These are phyloP conservation scores for Laguncularia racemosa DNA, from an alignment of 345 rosid species.

Conservation along the genomic window DNA sequence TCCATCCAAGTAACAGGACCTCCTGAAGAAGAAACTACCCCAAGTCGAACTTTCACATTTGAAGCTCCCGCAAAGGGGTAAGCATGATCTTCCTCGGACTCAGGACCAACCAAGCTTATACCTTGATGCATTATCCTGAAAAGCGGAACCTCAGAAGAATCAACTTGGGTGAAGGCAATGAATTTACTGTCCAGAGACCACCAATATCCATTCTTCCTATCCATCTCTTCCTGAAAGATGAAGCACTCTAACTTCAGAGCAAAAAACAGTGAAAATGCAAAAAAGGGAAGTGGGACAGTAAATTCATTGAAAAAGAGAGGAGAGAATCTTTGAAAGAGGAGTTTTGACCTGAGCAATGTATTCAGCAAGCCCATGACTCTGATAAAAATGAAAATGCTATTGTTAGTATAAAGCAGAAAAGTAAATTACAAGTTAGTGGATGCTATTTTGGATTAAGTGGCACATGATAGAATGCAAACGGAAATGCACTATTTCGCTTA, in stretches of 20 bases:
- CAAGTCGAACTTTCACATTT: conserved; percentile 79
- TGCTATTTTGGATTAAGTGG: too few relatives aligned
- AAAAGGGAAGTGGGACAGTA: neutral
- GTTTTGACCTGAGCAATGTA: conserved; percentile 80
- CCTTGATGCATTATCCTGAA: conserved; percentile 99
- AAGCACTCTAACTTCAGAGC: conserved; percentile 5
- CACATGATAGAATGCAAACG: too few relatives aligned
- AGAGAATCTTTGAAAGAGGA: conserved; percentile 13
- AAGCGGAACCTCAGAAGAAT: conserved; percentile 64
- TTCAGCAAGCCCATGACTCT: conserved; percentile 99
- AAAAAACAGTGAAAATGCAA: neutral
- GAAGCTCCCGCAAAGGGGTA: conserved; percentile 95
- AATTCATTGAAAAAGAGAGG: neutral
- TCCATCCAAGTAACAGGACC: conserved; percentile 82
- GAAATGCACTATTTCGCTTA: too few relatives aligned
- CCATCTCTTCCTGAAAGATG: conserved; percentile 88
- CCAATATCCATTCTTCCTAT: conserved; percentile 90
- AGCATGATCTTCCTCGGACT: conserved; percentile 90
- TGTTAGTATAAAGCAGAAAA: conserved; percentile 16
- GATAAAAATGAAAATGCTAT: conserved; percentile 21
- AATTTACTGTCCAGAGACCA: conserved; percentile 91
- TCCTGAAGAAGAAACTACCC: conserved; percentile 71
- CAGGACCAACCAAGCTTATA: conserved; percentile 62
- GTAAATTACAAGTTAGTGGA: neutral
- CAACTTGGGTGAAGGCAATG: conserved; percentile 77